Conservation (phyloP, 2,329 filamentous ascomycete genomes). For the Penicillium sclerotiorum region DNA sequence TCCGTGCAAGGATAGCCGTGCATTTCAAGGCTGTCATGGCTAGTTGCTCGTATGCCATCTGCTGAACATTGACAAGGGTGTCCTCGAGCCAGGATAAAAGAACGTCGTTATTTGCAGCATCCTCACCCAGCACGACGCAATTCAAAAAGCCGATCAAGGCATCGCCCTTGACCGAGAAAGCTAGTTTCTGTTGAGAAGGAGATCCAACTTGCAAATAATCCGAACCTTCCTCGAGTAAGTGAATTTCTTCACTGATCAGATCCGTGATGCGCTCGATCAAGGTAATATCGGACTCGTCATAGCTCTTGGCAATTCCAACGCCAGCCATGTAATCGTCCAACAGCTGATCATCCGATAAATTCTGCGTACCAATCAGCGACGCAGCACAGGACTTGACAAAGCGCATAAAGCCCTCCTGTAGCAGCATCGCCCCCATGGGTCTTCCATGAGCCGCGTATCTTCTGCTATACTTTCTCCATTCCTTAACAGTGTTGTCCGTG, state of each 20-base stretch:
- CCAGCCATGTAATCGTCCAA: slow-evolving; percentile 72
- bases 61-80: slow-evolving; percentile 73
- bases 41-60: slow-evolving; percentile 79
- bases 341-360: slow-evolving; percentile 64
- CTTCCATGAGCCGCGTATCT: slow-evolving; percentile 79
- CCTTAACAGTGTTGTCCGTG: slow-evolving; percentile 66
- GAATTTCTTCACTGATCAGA: slow-evolving; percentile 80
- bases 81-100: slow-evolving; percentile 86
- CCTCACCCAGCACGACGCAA: slow-evolving; percentile 79
- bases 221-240: slow-evolving; percentile 80
- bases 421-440: slow-evolving; percentile 85
- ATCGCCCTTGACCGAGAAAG: slow-evolving; percentile 81
- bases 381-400: slow-evolving; percentile 79
- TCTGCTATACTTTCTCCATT: slow-evolving; percentile 85
- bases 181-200: slow-evolving; percentile 80
- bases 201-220: slow-evolving; percentile 89
- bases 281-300: slow-evolving; percentile 40
- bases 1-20: slow-evolving; percentile 77
- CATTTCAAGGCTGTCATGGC: slow-evolving; percentile 78
- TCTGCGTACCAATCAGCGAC: slow-evolving; percentile 65
- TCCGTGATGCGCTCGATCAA: slow-evolving; percentile 64
- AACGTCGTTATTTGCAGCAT: slow-evolving; percentile 75
- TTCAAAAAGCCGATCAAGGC: slow-evolving; percentile 83
- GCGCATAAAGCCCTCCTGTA: slow-evolving; percentile 86
- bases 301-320: slow-evolving; percentile 49